Evolutionary conservation across 768 basidiomycete species (phyloP).

Genomic region (Boletus tylopilopsis): DNA sequence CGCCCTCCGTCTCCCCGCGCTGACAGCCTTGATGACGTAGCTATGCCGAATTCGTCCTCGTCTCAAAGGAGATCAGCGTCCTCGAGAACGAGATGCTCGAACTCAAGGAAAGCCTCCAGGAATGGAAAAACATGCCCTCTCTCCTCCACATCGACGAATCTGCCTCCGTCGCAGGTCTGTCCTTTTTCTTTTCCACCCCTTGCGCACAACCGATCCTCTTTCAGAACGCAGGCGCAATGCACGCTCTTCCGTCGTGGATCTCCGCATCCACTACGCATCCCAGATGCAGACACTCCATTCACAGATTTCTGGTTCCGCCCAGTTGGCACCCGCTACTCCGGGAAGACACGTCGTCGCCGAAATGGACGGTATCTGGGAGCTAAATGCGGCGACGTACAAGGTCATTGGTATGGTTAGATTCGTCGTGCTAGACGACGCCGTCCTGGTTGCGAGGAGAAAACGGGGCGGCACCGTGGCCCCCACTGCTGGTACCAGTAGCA

Average conservation of each 20-base stretch:
- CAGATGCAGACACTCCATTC: constrained; percentile 91
- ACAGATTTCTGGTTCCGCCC: constrained; percentile 90
- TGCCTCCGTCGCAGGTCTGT: constrained; percentile 51
- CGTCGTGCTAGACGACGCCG: constrained; percentile 87
- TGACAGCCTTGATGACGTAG: constrained; percentile 39
- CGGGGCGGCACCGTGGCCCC: constrained; percentile 41
- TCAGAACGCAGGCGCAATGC: constrained; percentile 54
- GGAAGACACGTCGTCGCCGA: constrained; percentile 91
- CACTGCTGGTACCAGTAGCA: constrained; percentile 60
- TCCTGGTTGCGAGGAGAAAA: constrained; percentile 81
- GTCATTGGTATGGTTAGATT: constrained; percentile 83
- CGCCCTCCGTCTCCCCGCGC: neutral
- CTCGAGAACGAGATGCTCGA: constrained; percentile 98
- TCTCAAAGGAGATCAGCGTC: constrained; percentile 95
- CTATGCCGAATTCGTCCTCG: constrained; percentile 94
- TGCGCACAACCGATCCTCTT: constrained; percentile 2
- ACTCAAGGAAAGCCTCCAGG: constrained; percentile 87
- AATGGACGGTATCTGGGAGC: constrained; percentile 72
- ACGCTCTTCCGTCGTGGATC: constrained; percentile 94
- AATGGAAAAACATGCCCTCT: constrained; percentile 96
- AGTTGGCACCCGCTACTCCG: constrained; percentile 88
- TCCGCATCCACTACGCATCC: constrained; percentile 89
- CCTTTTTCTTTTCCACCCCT: constrained; percentile 26
- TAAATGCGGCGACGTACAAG: constrained; percentile 96
- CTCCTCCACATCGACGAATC: constrained; percentile 87